Evolutionary conservation across 2,329 filamentous ascomycete genomes (phyloP).

Genomic region (Mariannaea sp.): DNA sequence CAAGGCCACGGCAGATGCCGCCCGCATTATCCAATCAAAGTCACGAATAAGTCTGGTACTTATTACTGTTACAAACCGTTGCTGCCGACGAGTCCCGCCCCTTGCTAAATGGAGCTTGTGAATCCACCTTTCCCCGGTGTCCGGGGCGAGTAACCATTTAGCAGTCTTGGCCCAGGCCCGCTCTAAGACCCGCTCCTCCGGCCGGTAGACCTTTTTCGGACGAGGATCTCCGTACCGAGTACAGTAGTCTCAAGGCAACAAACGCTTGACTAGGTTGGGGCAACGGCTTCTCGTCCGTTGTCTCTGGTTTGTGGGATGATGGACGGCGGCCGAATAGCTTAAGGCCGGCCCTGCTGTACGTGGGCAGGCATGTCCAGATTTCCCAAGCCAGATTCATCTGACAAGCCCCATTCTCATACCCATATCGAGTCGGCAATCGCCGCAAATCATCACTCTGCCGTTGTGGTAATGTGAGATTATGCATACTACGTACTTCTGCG

Average conservation of each 20-base stretch:
- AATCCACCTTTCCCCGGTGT: constrained; percentile 35
- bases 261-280: constrained; percentile 35
- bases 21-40: constrained; percentile 31
- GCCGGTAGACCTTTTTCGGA: constrained; percentile 36
- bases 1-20: constrained; percentile 38
- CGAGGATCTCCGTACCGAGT: constrained; percentile 34
- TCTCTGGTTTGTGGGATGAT: constrained; percentile 28
- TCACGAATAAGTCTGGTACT: constrained; percentile 26
- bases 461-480: constrained; percentile 23
- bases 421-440: constrained; percentile 27
- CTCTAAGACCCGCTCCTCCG: constrained; percentile 30
- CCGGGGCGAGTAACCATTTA: constrained; percentile 31
- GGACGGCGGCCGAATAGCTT: constrained; percentile 41
- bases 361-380: constrained; percentile 28
- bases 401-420: constrained; percentile 22
- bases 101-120: constrained; percentile 28
- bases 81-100: constrained; percentile 39
- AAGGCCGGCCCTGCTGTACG: constrained; percentile 36
- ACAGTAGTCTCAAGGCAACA: constrained; percentile 29
- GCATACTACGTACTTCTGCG: constrained; percentile 29
- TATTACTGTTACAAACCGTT: constrained; percentile 33
- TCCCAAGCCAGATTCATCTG: constrained; percentile 33
- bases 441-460: constrained; percentile 27
- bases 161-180: constrained; percentile 30
- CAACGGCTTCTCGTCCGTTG: constrained; percentile 25